Evolutionary conservation across 106 monocot genomes (phyloP).

Genomic region (Acanthochlamys bracteata): DNA sequence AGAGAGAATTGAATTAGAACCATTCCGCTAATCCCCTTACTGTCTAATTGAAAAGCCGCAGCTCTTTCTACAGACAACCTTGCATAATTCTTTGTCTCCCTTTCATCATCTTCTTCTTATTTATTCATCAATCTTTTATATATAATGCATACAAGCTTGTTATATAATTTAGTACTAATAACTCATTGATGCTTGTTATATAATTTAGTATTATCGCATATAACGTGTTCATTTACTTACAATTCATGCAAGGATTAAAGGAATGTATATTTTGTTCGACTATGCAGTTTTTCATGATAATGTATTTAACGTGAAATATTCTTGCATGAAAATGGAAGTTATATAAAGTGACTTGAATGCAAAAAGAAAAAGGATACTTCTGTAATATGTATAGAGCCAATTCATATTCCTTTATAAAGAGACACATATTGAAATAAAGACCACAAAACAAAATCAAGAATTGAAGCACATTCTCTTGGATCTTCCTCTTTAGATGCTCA

Average conservation of each 20-base stretch:
- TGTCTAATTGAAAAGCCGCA: background rate
- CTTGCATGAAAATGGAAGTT: background rate
- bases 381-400: background rate
- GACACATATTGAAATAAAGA: background rate
- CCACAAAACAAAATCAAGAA: slow-evolving; percentile 1
- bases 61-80: background rate
- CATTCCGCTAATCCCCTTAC: background rate
- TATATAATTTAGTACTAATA: no score
- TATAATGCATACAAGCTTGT: background rate
- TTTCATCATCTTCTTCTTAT: background rate
- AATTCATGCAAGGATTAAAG: no score
- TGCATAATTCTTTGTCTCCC: background rate
- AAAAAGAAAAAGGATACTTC: background rate
- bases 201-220: no score
- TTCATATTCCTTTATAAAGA: background rate
- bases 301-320: background rate
- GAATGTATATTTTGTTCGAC: no score
- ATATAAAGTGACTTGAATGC: background rate
- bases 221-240: no score
- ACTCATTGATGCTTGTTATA: no score
- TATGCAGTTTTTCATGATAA: no score
- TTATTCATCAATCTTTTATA: background rate
- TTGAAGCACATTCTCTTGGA: slow-evolving; percentile 6
- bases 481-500: slow-evolving; percentile 4
- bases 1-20: background rate